Evolutionary conservation across 2,329 filamentous ascomycete genomes (phyloP), one percentile per base, ranked within the genome.

Genomic region (Neoascochyta sp.): DNA sequence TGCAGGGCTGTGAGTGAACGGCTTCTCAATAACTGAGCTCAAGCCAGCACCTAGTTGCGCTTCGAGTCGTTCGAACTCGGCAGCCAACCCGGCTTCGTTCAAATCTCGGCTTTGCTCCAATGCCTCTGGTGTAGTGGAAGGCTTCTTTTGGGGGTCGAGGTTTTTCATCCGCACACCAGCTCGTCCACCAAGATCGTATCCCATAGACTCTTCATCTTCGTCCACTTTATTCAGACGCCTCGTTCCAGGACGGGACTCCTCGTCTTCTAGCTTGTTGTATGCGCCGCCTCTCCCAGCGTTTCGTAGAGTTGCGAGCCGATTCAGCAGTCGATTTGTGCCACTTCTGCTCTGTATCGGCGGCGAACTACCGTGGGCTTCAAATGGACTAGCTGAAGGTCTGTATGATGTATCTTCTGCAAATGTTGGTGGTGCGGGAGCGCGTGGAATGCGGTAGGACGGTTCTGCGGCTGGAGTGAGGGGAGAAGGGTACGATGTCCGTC

Each of bases 1-100:
- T 12, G 30, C 23, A 7, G 39, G 39, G 4, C 43, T 42, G 19
- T 55, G 43, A 2, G 43, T 50, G 29, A 62, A 62, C 2, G 60
- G 59, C 12, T 55, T 54, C 30, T 64, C 60, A 3, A 52, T 27
- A 16, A 65, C 38, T 3, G 56, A 55, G 9, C 32, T 46, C 60
- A 64, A 62, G 6, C 61, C 62, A 13, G 54, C 45, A 10, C 62
- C 62, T n/a, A 65, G 35, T 24, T 55, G 51, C 4, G 50, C 43
- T 23, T 62, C 59, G 8, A 63, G 45, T 16, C 52, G 41, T 24
- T 62, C 53, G 22, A 48, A 63, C 27, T 64, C 61, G 9, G 59
- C 59, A 25, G 51, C 53, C 26, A 50, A 55, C 7, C 57, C 53
- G 11, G 55, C 57, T 20, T 61, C 52, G 16, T 43, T 44, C 15